These are phyloP conservation scores for Lodderomyces beijingensis DNA, from an alignment of 1,139 yeast species.

Conservation along the genomic window DNA sequence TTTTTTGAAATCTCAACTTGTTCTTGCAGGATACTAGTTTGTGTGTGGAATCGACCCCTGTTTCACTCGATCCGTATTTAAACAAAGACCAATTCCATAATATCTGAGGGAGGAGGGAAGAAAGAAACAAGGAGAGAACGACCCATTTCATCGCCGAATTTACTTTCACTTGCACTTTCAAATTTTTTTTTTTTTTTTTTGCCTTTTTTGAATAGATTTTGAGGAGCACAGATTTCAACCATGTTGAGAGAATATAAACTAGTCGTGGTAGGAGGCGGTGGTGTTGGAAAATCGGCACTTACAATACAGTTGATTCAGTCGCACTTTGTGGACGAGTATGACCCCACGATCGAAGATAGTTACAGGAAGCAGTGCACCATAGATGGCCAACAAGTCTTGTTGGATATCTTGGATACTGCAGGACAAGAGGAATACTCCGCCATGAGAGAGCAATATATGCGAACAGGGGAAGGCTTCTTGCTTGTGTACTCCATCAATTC, in stretches of 20 bases:
- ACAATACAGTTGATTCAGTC: slow-evolving; percentile 88
- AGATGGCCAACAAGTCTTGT: slow-evolving; percentile 46
- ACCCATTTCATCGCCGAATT: no score
- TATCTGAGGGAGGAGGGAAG: no score
- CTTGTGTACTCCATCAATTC: slow-evolving; percentile 83
- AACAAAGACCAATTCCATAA: no score
- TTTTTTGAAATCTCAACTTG: no score
- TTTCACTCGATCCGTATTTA: no score
- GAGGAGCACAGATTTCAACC: no score
- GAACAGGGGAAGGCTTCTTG: slow-evolving; percentile 89
- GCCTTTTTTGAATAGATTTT: no score
- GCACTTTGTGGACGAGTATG: slow-evolving; percentile 93
- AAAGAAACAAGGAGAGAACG: no score
- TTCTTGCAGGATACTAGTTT: no score
- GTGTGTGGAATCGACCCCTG: no score
- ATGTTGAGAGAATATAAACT: slow-evolving; percentile 70
- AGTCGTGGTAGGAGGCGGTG: slow-evolving; percentile 97
- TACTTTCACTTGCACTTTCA: no score
- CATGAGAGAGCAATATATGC: slow-evolving; percentile 90
- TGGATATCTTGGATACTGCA: slow-evolving; percentile 90
- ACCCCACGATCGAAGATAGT: slow-evolving; percentile 92
- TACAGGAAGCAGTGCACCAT: slow-evolving; percentile 54
- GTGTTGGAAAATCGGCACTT: slow-evolving; percentile 95
- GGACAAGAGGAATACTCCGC: slow-evolving; percentile 98
- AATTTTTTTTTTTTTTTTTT: no score